These are phyloP conservation scores for Corchorus olitorius DNA, from an alignment of 345 rosid species.

Conservation along the genomic window DNA sequence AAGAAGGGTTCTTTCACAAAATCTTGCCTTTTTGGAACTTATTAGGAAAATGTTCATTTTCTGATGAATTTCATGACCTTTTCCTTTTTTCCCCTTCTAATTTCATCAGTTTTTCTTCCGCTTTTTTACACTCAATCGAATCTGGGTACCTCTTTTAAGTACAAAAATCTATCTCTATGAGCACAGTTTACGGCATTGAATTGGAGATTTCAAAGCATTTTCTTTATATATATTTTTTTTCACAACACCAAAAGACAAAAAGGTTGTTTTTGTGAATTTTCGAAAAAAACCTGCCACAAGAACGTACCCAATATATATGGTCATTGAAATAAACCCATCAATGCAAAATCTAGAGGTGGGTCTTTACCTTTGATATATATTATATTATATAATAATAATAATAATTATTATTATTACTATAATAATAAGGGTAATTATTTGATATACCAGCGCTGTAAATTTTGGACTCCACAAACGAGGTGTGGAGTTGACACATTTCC, in stretches of 20 bases:
- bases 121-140: neutral
- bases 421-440: too few relatives aligned
- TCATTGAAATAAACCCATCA: neutral
- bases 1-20: neutral
- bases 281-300: neutral
- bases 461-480: too few relatives aligned
- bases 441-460: too few relatives aligned
- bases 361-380: neutral
- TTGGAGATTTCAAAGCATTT: neutral
- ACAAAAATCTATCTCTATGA: neutral
- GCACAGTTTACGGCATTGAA: neutral
- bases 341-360: neutral
- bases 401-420: neutral
- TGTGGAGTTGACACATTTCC: too few relatives aligned
- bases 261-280: neutral
- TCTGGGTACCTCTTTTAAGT: neutral
- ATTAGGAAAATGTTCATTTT: neutral
- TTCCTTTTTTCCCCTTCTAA: neutral
- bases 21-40: neutral
- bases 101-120: neutral
- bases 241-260: neutral
- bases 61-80: neutral
- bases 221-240: neutral
- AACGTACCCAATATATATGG: neutral
- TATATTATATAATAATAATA: too few relatives aligned